Base-by-base conservation (phyloP, 2,329 filamentous ascomycete genomes). In the Trichoderma endophyticum region DNA sequence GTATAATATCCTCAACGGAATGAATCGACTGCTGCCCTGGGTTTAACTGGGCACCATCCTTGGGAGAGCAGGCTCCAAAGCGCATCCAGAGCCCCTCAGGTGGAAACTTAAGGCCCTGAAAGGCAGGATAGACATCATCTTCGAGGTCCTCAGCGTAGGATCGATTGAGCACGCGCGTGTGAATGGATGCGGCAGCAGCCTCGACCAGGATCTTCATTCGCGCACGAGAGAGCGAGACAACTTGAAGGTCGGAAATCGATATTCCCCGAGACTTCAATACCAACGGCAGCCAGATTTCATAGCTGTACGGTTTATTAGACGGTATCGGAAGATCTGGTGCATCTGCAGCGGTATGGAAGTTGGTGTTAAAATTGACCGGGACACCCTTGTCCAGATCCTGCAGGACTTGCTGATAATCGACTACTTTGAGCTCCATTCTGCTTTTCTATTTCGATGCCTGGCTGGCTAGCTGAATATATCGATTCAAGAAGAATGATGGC, bases 31-130 rank as follows among this genome's bases (percentile, higher is more conserved):
- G 63, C 51, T 73, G 71, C 1, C 78, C 78, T 0, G 73, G 78
- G 6, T 66, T 73, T 21, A 43, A 67, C 11, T 69, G 65, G 9
- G 76, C 75, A 1, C 79, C 82, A 71, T 85, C 84, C 73, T 86
- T 85, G 3, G 83, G 77, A 9, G 83, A 85, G 71, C 82, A 84
- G 14, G 79, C 79, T 30, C 82, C 80, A 18, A 86, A 77, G 12
- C 83, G 79, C 71, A 84, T 78, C 71, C 85, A 85, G n/a, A 86
- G 74, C 0, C 82, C 81, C 48, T 81, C 75, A 0, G 76, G 75
- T 0, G 82, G 78, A 60, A 81, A 81, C 0, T 24, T 60, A 6
- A 79, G 76, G 0, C 66, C 72, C 2, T 66, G 65, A 43, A 79
- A 78, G 4, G 73, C 57, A 1, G 78, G 79, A 2, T 74, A 56